phyloP scores from a whole-genome alignment of 192 early-diverging fungal genomes.

The Coemansia sp. region DNA sequence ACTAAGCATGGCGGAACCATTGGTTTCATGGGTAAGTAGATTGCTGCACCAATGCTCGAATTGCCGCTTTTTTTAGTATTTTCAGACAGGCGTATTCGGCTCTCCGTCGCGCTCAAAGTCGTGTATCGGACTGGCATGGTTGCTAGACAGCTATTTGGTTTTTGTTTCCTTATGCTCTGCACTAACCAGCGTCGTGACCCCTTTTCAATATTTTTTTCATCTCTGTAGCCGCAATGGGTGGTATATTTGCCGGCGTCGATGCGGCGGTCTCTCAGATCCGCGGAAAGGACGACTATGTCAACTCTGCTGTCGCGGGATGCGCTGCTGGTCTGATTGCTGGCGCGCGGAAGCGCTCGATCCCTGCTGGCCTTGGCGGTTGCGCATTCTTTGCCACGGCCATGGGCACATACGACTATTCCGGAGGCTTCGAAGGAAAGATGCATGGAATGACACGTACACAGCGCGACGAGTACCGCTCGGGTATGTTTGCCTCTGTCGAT shows the following conservation, averaged over 20 bases:
- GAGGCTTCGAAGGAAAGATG: constrained; percentile 49
- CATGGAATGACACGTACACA: constrained; percentile 39
- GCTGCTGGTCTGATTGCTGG: constrained; percentile 70
- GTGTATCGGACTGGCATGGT: too few relatives aligned
- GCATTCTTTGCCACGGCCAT: constrained; percentile 63
- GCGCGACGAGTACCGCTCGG: constrained; percentile 47
- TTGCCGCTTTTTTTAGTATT: too few relatives aligned
- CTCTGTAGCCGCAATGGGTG: constrained; percentile 69
- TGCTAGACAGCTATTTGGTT: too few relatives aligned
- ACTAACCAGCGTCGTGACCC: too few relatives aligned
- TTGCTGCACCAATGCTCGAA: background rate
- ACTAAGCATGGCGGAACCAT: constrained; percentile 64
- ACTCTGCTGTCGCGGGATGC: constrained; percentile 69
- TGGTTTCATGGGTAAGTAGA: constrained; percentile 63
- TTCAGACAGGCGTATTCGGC: too few relatives aligned
- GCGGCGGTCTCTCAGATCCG: constrained; percentile 57
- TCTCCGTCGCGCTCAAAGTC: too few relatives aligned
- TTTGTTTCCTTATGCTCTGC: too few relatives aligned
- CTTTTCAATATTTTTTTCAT: background rate
- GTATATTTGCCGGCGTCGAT: constrained; percentile 70
- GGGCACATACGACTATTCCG: constrained; percentile 65
- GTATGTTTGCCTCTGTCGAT: constrained; percentile 45
- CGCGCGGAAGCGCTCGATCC: constrained; percentile 58
- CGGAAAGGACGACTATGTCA: constrained; percentile 66
- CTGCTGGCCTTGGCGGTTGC: constrained; percentile 61